Evolutionary conservation across 306 rosid genomes (phyloP).

Genomic region (Castanopsis chinensis): DNA sequence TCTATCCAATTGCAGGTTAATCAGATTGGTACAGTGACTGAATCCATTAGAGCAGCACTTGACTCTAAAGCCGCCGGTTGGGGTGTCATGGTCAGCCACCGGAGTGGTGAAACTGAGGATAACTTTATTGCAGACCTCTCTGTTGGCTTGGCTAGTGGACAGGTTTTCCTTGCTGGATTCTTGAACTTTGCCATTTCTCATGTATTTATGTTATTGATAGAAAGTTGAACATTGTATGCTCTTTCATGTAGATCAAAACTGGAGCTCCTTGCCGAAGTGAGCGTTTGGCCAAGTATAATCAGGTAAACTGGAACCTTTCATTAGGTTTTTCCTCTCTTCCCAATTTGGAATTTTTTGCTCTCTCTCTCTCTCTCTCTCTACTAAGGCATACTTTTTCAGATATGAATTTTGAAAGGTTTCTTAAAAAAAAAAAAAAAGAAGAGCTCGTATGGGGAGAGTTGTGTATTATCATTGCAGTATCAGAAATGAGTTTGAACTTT

Average conservation of each 20-base stretch:
- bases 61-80: slow-evolving; percentile 99
- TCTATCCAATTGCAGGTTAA: slow-evolving; percentile 64
- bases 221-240: slow-evolving; percentile 32
- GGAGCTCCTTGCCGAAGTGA: slow-evolving; percentile 99
- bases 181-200: neutral
- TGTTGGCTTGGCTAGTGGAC: slow-evolving; percentile 99
- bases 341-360: neutral
- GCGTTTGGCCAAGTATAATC: slow-evolving; percentile 98
- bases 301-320: slow-evolving; percentile 44
- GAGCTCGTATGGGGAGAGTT: neutral
- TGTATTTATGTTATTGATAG: slow-evolving; percentile 16
- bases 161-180: slow-evolving; percentile 46
- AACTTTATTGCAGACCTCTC: slow-evolving; percentile 99
- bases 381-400: neutral
- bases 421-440: neutral
- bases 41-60: slow-evolving; percentile 94
- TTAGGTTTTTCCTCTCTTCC: neutral
- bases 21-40: slow-evolving; percentile 95
- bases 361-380: neutral
- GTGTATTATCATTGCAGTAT: neutral
- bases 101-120: slow-evolving; percentile 99
- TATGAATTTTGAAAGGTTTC: neutral
- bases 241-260: slow-evolving; percentile 70
- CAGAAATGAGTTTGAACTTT: neutral
- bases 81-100: slow-evolving; percentile 99